Base-by-base conservation (phyloP, 805 yeast species). In the Metschnikowia similis region DNA sequence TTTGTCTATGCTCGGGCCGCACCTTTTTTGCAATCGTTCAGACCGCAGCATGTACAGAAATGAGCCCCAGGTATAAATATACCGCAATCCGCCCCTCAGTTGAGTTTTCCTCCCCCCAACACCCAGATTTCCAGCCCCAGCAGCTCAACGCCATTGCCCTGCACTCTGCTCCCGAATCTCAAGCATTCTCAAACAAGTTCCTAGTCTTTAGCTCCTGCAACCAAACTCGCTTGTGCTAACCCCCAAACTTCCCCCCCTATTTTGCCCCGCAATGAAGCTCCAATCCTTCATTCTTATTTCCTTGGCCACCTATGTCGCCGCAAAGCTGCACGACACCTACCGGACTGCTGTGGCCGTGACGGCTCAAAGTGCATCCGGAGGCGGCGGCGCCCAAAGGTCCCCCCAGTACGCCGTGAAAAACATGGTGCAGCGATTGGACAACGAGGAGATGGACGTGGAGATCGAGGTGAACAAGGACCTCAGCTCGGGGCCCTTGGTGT, bases 401-500 rank as follows among this genome's bases (percentile, higher is more conserved):
- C 26, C 45, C 14, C 42, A 39, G 34, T 14, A 13, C 30, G 21
- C 34, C 42, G 26, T 41, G 16, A 26, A 21, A 16, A 41, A 16
- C 35, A 11, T 41, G 45, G 17, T 41, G 26, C 45, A 29, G 10
- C 21, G 8, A 10, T 32, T 41, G 45, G 45, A 31, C 8, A 21
- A 11, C 11, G 45, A 41, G 2, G 45, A 31, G 21, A 10, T 41
- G 9, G 45, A 41, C 29, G 37, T 41, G 45, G 30, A 41, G 21
- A 31, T 41, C 16, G 45, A 41, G 16, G 21, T 41, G 37, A 21
- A 32, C 30, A 31, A 26, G 30, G 36, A 41, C 29, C 16, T 37
- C 30, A n/a, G 11, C 45, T 31, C 35, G 8, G 46, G 46, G 14
- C 46, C 46, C 32, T 43, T 43, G 46, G 34, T 43, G 10, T 43